A percentile compares a stretch with the other conserved stretches of the same genome.
These are phyloP conservation scores for Chiua sp. DNA, from an alignment of 1,284 basidiomycete genomes.

Conservation along the genomic window DNA sequence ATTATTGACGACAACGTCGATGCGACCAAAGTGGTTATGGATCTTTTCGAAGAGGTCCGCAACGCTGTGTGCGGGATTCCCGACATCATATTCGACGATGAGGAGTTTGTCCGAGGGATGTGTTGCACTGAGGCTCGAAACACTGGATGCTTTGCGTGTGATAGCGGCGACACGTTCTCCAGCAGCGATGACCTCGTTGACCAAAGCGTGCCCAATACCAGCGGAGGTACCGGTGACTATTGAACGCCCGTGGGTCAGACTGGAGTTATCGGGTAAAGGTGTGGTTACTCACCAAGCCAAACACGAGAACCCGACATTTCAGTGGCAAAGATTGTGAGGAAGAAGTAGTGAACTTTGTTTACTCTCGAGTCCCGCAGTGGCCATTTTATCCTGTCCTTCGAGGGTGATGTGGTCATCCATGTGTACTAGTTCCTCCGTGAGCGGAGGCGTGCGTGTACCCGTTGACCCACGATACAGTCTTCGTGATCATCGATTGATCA, in stretches of 20 bases:
- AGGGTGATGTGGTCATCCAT: slow-evolving; percentile 3
- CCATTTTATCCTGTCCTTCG: slow-evolving; percentile 15
- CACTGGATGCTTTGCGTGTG: slow-evolving; percentile 23
- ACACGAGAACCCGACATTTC: slow-evolving; percentile 29
- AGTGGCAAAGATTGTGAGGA: not conserved
- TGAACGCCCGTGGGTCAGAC: not conserved
- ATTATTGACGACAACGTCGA: slow-evolving; percentile 53
- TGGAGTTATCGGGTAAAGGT: not conserved
- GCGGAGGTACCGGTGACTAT: slow-evolving; percentile 31
- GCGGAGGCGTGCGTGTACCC: not conserved
- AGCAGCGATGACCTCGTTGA: slow-evolving; percentile 25
- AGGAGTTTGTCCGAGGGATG: slow-evolving; percentile 26
- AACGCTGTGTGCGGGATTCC: slow-evolving; percentile 25
- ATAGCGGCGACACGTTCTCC: slow-evolving; percentile 31
- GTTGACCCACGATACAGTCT: not conserved
- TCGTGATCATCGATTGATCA: not conserved
- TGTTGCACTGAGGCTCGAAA: slow-evolving; percentile 13
- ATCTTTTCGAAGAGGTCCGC: slow-evolving; percentile 40
- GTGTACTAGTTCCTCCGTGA: not conserved
- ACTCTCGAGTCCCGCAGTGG: not conserved
- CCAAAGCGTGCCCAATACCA: slow-evolving; percentile 26
- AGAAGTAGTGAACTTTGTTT: not conserved
- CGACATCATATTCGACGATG: slow-evolving; percentile 26
- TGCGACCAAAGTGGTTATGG: slow-evolving; percentile 42
- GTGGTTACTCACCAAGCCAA: slow-evolving; percentile 25